Evolutionary conservation across 768 basidiomycete genomes (phyloP), one percentile per base, ranked within the genome.

Genomic region (Hypsizygus marmoreus): DNA sequence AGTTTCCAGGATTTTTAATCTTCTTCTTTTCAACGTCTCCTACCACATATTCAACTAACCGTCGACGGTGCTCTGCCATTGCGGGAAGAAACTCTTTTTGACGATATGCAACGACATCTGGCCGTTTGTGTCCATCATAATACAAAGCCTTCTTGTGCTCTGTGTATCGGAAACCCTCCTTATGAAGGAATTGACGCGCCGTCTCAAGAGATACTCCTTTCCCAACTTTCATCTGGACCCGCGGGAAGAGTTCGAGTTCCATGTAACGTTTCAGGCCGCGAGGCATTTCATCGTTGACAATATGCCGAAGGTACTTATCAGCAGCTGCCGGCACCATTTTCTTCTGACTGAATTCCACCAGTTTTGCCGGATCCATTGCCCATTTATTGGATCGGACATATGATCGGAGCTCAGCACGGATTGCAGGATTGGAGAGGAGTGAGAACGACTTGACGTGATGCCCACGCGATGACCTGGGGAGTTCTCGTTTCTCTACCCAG

Each of bases 81-180:
- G 22, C 14, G 2, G 71, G 71, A 3, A 71, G 38, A 37, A 66
- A 72, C 4, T 28, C 26, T 5, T 66, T 49, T 28, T 72, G 56
- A 1, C 60, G 55, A 37, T 73, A 64, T 9, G 56, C 34, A 0
- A 71, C 60, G 25, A 70, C 66, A 62, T 73, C 70, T 2, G 61
- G 54, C 0, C 62, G 54, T 28, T 71, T 63, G 32, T 59, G 65
- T 17, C 70, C 69, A 65, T 73, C 69, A 50, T 55, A 68, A 63
- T 67, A 69, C 2, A 67, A 43, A 1, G 44, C 63, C 40, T 71
- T 70, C 44, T 67, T 62, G 46, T 64, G 51, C 19, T 44, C 47
- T 8, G 41, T 54, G 30, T 52, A 66, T 4, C 34, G 16, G 33
- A 62, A 69, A 4, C 67, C 67, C 35, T 68, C 58, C 19, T 53